Evolutionary conservation across 257 asterid genomes (phyloP).

Genomic region (Nyctanthes arbortristis): DNA sequence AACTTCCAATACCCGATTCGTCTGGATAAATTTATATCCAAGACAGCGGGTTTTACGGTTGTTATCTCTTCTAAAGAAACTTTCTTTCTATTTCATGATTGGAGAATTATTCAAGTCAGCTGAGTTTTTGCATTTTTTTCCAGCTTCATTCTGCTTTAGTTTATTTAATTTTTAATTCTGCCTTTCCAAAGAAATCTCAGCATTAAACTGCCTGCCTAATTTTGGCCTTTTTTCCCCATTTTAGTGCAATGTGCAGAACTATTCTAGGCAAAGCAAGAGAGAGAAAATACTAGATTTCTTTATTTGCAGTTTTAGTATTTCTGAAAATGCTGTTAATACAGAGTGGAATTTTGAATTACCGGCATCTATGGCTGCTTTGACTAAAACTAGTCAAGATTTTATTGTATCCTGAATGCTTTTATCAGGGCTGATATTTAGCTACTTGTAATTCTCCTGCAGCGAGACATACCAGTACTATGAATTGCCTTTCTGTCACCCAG

Average conservation of each 20-base stretch:
- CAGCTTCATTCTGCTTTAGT: background rate
- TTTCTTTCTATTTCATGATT: background rate
- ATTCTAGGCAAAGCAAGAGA: background rate
- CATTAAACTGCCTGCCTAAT: background rate
- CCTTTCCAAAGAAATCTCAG: background rate
- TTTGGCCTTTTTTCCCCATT: background rate
- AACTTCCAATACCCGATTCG: no score
- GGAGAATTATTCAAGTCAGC: background rate
- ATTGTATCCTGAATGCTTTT: slow-evolving; percentile 8
- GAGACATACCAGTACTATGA: slow-evolving; percentile 85
- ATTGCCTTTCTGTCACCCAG: slow-evolving; percentile 91
- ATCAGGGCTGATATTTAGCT: slow-evolving; percentile 30
- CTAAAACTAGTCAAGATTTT: slow-evolving; percentile 8
- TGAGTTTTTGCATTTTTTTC: background rate
- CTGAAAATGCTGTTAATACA: slow-evolving; percentile 3
- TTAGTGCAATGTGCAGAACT: background rate
- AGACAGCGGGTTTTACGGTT: background rate
- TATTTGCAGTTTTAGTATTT: background rate
- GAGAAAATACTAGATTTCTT: background rate
- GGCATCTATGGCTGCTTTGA: slow-evolving; percentile 9
- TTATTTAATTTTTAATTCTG: background rate
- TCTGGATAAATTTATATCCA: no score
- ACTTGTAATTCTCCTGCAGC: slow-evolving; percentile 63
- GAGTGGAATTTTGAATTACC: slow-evolving; percentile 1
- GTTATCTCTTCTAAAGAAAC: background rate